Percentiles rank a stretch among this genome's conserved stretches.
Conservation (phyloP, 1,284 basidiomycete species). For the Melampsora occidentalis region DNA sequence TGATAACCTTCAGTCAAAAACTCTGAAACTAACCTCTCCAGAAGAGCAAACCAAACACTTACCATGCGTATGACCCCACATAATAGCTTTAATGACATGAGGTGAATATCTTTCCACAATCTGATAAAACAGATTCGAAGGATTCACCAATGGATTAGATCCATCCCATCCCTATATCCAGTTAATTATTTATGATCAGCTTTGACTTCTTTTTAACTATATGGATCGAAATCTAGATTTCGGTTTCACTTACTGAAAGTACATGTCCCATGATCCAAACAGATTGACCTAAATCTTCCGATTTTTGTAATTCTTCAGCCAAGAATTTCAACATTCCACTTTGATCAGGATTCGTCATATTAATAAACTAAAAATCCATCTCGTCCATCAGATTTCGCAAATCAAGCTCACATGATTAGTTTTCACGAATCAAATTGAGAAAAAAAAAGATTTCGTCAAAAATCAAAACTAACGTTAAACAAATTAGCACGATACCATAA, state of each 20-base stretch:
- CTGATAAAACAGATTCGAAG: constrained; percentile 45
- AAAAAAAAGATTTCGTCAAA: neutral
- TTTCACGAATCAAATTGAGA: no score
- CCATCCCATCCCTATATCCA: constrained; percentile 65
- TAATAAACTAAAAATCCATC: constrained; percentile 68
- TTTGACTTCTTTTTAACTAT: neutral
- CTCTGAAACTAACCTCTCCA: neutral
- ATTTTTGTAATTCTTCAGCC: constrained; percentile 59
- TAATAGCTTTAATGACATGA: constrained; percentile 64
- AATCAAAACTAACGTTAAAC: neutral
- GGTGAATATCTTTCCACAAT: constrained; percentile 74
- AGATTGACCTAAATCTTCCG: constrained; percentile 61
- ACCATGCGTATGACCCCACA: constrained; percentile 44
- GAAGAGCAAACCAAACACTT: neutral
- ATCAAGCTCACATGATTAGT: constrained; percentile 49
- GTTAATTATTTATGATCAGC: neutral
- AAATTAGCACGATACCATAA: constrained; percentile 50
- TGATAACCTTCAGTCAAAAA: neutral
- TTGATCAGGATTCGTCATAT: constrained; percentile 59
- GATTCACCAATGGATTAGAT: constrained; percentile 12
- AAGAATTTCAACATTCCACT: constrained; percentile 57
- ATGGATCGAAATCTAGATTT: neutral
- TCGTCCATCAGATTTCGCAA: no score
- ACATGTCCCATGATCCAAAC: constrained; percentile 62
- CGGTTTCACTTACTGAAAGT: constrained; percentile 50